Base-by-base conservation (phyloP, 148 eudicot genomes). In the Tetragonia tetragonoides region DNA sequence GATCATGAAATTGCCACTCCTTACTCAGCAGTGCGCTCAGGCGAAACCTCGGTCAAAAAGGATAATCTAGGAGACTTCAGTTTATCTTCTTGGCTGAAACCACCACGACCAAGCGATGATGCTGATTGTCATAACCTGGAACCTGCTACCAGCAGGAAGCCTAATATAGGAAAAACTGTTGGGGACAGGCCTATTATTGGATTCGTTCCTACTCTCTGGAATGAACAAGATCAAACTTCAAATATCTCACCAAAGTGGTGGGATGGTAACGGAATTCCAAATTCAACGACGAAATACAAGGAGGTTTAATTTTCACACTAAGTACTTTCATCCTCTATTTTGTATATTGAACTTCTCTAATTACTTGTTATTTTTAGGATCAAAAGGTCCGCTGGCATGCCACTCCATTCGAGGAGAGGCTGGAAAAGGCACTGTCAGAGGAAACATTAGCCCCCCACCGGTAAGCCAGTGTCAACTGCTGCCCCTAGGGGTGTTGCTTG, bases 231-330 rank as follows among this genome's bases (percentile, higher is more conserved):
- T 14, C 86, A 85, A 69, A 44, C 81, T 77, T 73, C 92, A 49
- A 81, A 68, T 53, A 63, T 83, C 75, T 88, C 91, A 42, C 95
- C 91, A 40, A 90, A 87, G 76, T 80, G 79, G 81, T 91, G 93
- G 90, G 97, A 88, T 88, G 99, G 93, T n/a, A 96, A 93, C 83
- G 99, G 99, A 57, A 96, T 96, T 73, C 98, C 98, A 24, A 96
- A 93, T 83, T 90, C 99, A 68, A 96, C 98, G 12, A 87, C 87
- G 63, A 96, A 96, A 80, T 96, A 96, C 83, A 93, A 93, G 85
- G 97, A 96, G 99, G 99, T 91, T 69, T n/a, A 17, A 49, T 18
- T 76, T 71, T 80, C 68, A 65, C 18, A 74, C 44, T 28, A 40
- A 4, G 38, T 24, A 59, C 47, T 57, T 77, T 0, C 37, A 28